Evolutionary conservation across 2,329 filamentous ascomycete species (phyloP).

Genomic region (Dissoconium aciculare): DNA sequence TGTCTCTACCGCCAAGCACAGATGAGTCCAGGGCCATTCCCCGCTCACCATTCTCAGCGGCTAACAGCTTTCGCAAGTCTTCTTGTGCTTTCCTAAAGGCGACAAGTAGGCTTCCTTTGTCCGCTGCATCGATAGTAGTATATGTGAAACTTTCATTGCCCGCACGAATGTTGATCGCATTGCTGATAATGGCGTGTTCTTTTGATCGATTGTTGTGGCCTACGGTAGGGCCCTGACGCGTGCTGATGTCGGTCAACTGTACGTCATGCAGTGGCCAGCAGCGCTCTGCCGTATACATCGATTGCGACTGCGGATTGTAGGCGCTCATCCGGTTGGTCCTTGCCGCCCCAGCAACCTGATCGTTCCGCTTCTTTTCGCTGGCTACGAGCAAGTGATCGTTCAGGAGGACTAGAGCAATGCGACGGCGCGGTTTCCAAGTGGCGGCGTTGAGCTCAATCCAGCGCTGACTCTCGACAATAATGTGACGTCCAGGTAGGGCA

Average conservation of each 20-base stretch:
- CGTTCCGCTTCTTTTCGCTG: conserved; percentile 71
- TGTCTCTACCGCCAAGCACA: conserved; percentile 20
- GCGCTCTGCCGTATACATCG: conserved; percentile 76
- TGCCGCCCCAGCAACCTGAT: conserved; percentile 10
- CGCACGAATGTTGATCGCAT: conserved; percentile 81
- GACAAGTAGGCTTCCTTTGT: conserved; percentile 68
- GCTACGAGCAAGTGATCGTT: conserved; percentile 92
- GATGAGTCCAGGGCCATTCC: conserved; percentile 42
- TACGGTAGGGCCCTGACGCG: conserved; percentile 15
- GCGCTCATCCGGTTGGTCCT: conserved; percentile 19
- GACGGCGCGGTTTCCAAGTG: conserved; percentile 82
- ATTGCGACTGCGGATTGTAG: conserved; percentile 30
- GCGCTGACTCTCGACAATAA: conserved; percentile 77
- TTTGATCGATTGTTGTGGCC: conserved; percentile 24
- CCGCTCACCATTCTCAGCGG: conserved; percentile 74
- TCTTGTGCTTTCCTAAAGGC: conserved; percentile 89
- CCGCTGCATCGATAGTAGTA: conserved; percentile 55
- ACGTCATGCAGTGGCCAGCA: conserved; percentile 92
- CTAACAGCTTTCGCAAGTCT: conserved; percentile 69
- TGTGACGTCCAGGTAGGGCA: conserved; percentile 77
- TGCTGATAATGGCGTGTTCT: conserved; percentile 44
- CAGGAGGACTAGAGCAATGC: conserved; percentile 80
- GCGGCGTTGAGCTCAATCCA: conserved; percentile 97
- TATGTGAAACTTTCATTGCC: conserved; percentile 91
- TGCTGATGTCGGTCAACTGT: conserved; percentile 74